Evolutionary conservation across 352 stramenopile species (phyloP), one percentile per base, ranked within the genome.

Genomic region (Globisporangium canariense): DNA sequence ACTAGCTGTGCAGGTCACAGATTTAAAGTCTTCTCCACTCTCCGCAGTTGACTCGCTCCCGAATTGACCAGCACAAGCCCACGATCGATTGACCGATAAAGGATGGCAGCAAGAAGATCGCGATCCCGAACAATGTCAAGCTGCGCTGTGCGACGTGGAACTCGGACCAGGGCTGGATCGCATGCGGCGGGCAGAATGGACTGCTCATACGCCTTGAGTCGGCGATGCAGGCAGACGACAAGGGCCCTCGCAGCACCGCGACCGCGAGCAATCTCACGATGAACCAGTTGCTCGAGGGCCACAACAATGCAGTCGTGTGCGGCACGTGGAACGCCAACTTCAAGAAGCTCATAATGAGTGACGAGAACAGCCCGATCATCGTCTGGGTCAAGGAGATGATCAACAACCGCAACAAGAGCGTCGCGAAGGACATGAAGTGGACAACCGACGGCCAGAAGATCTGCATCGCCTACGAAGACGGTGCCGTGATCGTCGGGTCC

Each of bases 371-470:
- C 8, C 77, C 98, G 9, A 98, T 98, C 74, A 98, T 98, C 61
- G 94, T 98, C 10, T 98, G 94, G 94, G 96, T 98, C 70, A 80
- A 98, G 63, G 92, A 98, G 73, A 98, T 98, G 94, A 98, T 98
- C 69, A 98, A 98, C 78, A 98, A 98, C 74, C 78, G 94, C 61
- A 98, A 98, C 79, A 98, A 97, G 71, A 96, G 78, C 64, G 92
- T 97, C 45, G 94, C 98, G 38, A 74, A 73, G 14, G 91, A 97
- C 69, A 98, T 98, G 92, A 97, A 97, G 72, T 98, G 93, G 94
- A 98, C 91, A 4, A 87, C 81, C 7, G 90, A 98, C 75, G 94
- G 94, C 0, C 79, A 97, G 70, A 97, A 97, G 75, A 98, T 98
- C 62, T 98, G 93, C 68, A 98, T 98, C 66, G 91, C 91, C 13